phyloP scores from a whole-genome alignment of 2,329 filamentous ascomycete species.

The Stemphylium vesicarium region DNA sequence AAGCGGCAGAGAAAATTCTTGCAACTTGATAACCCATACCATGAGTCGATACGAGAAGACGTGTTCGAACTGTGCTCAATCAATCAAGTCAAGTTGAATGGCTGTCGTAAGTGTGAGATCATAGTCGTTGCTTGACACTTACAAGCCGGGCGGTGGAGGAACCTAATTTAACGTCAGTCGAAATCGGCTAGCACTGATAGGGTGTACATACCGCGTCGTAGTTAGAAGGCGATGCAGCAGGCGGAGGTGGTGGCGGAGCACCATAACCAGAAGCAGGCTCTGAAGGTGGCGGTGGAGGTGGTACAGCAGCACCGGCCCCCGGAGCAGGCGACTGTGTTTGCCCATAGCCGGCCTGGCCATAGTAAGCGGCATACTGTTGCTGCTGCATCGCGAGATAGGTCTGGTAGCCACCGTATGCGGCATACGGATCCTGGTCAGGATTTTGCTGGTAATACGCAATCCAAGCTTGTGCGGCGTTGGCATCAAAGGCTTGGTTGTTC shows the following conservation, averaged over 20 bases:
- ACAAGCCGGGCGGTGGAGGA: constrained; percentile 44
- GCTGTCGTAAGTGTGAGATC: constrained; percentile 22
- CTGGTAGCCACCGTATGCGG: constrained; percentile 79
- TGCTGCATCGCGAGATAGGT: constrained; percentile 37
- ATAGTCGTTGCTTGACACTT: constrained; percentile 27
- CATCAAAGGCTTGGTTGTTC: constrained; percentile 61
- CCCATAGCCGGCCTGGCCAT: constrained; percentile 32
- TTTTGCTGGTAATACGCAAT: constrained; percentile 64
- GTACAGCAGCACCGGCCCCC: constrained; percentile 32
- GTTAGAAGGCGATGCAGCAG: constrained; percentile 40
- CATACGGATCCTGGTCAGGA: constrained; percentile 87
- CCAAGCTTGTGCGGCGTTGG: constrained; percentile 84
- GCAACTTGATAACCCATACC: constrained; percentile 1
- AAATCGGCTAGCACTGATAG: background rate
- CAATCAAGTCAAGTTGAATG: constrained; percentile 12
- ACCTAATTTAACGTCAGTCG: constrained; percentile 20
- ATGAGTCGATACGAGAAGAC: constrained; percentile 4
- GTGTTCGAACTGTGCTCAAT: constrained; percentile 13
- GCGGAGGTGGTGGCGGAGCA: constrained; percentile 43
- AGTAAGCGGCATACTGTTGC: constrained; percentile 41
- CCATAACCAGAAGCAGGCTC: constrained; percentile 36
- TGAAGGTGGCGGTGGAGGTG: constrained; percentile 40
- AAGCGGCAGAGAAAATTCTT: constrained; percentile 6
- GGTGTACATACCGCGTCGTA: constrained; percentile 44
- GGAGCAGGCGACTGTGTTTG: constrained; percentile 37